Evolutionary conservation across 805 yeast species (phyloP), one percentile per base, ranked within the genome.

Genomic region (Candida schatavii): DNA sequence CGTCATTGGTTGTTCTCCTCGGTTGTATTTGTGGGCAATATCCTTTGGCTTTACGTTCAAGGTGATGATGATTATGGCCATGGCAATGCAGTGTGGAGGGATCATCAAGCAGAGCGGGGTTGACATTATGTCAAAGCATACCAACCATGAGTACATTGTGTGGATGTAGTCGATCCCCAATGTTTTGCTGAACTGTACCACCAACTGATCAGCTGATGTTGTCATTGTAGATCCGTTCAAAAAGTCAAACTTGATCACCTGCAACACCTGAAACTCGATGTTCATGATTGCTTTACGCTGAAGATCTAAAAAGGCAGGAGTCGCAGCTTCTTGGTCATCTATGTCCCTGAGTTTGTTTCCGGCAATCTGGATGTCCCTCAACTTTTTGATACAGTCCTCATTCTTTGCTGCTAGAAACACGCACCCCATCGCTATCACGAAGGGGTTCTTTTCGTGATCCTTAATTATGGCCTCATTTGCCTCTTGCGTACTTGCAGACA

Each of bases 351-450:
- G 49, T 50, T 57, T 66, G 53, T 73, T 68, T 26, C 76, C 76
- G 13, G 73, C 78, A 3, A 62, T 58, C 35, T 83, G 74, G 10
- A 88, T 72, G 35, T 85, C 87, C 40, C 78, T 70, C 13, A 84
- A 59, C 50, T 85, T 85, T 57, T 88, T 88, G 32, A 88, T 82
- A 32, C 89, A 86, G 55, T 89, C 97, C 54, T 87, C 95, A 48
- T 81, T 80, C 59, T 89, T 88, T 33, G 83, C 68, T 2, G 96
- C 85, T 13, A 87, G 66, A 43, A 85, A 76, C 5, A 89, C 57
- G 41, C 88, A 75, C 7, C 91, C 75, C 6, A 83, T 61, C 0
- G 87, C 86, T n/a, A 86, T 75, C 34, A 83, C 81, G 48, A 71
- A 72, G 34, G 81, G 78, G 40, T 74, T 69, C 32, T 55, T 62